Base-by-base conservation (phyloP, 1,284 basidiomycete species). In the Malassezia sp. region DNA sequence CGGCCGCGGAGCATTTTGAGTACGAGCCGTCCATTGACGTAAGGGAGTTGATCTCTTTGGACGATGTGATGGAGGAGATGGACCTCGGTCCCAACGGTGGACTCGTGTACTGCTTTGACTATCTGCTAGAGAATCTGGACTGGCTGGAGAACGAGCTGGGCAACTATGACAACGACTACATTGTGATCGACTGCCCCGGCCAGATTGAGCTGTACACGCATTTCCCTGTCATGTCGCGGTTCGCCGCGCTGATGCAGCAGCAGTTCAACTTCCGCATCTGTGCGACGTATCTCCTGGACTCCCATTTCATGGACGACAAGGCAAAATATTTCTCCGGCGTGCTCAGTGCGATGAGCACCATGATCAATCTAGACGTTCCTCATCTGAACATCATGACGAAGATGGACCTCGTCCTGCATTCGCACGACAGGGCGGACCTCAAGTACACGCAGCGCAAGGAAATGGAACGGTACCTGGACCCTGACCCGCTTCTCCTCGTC, bases 321-420 rank as follows among this genome's bases (percentile, higher is more conserved):
- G 85, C 89, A 69, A 99, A 99, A 68, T 99, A 90, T 73, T 99
- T 99, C 63, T 88, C 89, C 47, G 93, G 93, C n/a, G 90, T 96
- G 1, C 76, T 97, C 47, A 86, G 84, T 42, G 93, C 93, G 18
- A 96, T 97, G 89, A 90, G 85, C 36, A 88, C 90, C 35, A 99
- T 99, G 93, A 85, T 97, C 43, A 89, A 90, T 59, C 78, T 99
- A 22, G 91, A 96, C 64, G 80, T 95, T 31, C 86, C 89, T 0
- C 93, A 89, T 82, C 81, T 99, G 55, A 97, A 97, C 60, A 74
- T 97, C 67, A 87, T 99, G 83, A 91, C 85, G 45, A 99, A 99
- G 73, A 97, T 99, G 91, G 93, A 99, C 71, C 77, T 99, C 22
- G 84, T 97, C 27, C 50, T 57, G 14, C 85, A 49, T 17, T 81